phyloP scores from a whole-genome alignment of 805 yeast species.

The Clavispora fructus region DNA sequence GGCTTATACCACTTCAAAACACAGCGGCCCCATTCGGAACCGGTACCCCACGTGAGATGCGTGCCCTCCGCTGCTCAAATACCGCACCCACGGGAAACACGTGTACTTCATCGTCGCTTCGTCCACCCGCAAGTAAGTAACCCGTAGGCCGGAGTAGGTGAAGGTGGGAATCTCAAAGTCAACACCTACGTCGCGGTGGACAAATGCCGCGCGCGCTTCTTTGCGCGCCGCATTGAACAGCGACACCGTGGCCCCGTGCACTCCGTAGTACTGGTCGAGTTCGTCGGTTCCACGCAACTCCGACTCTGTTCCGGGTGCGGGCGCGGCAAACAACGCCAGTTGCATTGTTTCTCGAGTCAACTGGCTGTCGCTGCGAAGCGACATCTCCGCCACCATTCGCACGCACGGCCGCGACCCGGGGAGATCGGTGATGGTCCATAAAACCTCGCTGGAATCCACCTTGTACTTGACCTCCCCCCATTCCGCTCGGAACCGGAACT shows the following conservation, averaged over 20 bases:
- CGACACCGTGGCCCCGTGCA: conserved; percentile 28
- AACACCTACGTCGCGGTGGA: conserved; percentile 20
- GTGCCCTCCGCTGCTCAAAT: conserved; percentile 26
- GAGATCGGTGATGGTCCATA: conserved; percentile 68
- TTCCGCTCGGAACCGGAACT: conserved; percentile 46
- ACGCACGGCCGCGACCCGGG: conserved; percentile 51
- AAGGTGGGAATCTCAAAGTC: conserved; percentile 40
- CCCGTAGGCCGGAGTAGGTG: conserved; percentile 61
- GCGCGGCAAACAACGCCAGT: background rate
- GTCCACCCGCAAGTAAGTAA: conserved; percentile 60
- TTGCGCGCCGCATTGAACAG: conserved; percentile 17
- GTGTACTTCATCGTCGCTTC: conserved; percentile 59
- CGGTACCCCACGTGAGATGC: conserved; percentile 6
- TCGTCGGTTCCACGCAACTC: conserved; percentile 10
- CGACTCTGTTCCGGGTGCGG: background rate
- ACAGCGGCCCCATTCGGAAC: conserved; percentile 12
- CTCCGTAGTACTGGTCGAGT: conserved; percentile 28
- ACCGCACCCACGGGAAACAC: conserved; percentile 77
- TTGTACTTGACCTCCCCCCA: conserved; percentile 67
- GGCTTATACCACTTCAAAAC: background rate
- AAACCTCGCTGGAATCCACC: conserved; percentile 60
- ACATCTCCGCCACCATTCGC: conserved; percentile 53
- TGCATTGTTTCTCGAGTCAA: background rate
- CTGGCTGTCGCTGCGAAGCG: background rate
- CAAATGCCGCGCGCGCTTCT: conserved; percentile 6